phyloP scores from a whole-genome alignment of 495 filamentous ascomycete species.

The Penicillium subrubescens region DNA sequence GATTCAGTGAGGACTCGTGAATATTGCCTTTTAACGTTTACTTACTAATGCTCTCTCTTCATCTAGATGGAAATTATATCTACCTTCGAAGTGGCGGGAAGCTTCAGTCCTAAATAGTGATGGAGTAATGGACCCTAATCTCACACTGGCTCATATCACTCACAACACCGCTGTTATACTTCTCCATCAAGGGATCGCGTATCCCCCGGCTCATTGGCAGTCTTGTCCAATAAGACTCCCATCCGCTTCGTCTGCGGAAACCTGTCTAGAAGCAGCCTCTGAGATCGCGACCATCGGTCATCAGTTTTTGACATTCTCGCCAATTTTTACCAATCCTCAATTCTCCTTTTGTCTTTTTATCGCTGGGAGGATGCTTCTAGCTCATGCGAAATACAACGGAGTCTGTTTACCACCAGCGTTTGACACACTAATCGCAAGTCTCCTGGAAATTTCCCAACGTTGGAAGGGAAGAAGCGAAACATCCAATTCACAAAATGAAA shows the following conservation, averaged over 20 bases:
- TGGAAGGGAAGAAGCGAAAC: constrained; percentile 29
- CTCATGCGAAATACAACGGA: constrained; percentile 30
- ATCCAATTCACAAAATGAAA: constrained; percentile 11
- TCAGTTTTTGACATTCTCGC: constrained; percentile 22
- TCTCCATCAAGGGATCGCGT: constrained; percentile 29
- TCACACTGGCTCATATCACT: constrained; percentile 29
- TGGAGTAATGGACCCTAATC: constrained; percentile 30
- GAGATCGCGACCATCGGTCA: constrained; percentile 25
- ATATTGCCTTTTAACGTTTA: not conserved
- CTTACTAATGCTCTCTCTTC: constrained; percentile 31
- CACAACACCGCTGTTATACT: constrained; percentile 31
- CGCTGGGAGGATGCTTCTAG: constrained; percentile 35
- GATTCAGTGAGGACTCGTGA: constrained; percentile 13
- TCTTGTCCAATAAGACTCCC: constrained; percentile 20
- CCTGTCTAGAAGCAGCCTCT: constrained; percentile 29
- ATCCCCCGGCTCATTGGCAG: constrained; percentile 25
- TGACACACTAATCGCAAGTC: constrained; percentile 26
- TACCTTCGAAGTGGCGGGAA: constrained; percentile 29
- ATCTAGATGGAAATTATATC: constrained; percentile 34
- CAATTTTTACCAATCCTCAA: constrained; percentile 25
- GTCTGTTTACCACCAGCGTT: constrained; percentile 26
- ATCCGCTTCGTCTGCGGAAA: constrained; percentile 22
- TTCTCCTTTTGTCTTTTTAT: constrained; percentile 33
- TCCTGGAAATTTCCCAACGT: constrained; percentile 36
- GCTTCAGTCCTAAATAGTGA: constrained; percentile 10